Evolutionary conservation across 2,329 filamentous ascomycete species (phyloP), one percentile per base, ranked within the genome.

Genomic region (Cladophialophora psammophila): DNA sequence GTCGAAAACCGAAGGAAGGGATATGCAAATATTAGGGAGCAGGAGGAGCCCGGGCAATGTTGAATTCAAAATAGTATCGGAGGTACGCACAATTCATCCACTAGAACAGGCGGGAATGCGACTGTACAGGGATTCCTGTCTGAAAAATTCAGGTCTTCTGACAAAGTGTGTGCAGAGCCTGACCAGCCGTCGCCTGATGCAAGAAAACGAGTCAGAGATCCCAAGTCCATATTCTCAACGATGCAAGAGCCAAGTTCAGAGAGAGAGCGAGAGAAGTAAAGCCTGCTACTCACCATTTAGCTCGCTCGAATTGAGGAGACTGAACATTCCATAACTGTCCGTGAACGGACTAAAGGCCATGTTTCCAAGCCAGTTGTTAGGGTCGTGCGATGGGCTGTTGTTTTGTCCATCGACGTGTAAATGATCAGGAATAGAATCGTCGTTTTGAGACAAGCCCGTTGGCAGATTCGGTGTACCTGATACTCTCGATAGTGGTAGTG

Each of bases 301-400:
- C 52, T 55, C 31, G 13, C 13, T 55, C 31, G 34, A n/a, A 35
- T 55, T 55, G 31, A 55, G 34, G 31, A 55, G 10, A 55, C 34
- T 55, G 31, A 55, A 55, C 52, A 55, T 55, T 9, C 52, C 52
- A 55, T 55, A 34, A 35, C n/a, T 36, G 52, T 55, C 52, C 5
- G 31, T 55, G 52, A 55, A 55, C n/a, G 31, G 52, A 35, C 52
- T 36, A 8, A 55, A 55, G 31, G 52, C 35, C 31, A 55, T 55
- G 10, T 34, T 55, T 15, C 8, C 10, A 34, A 34, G 31, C 52
- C 45, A 50, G 9, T n/a, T n/a, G 15, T 35, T 34, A 55, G 34
- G 9, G 31, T 55, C 52, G 13, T 55, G 52, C 15, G 18, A 50
- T 13, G 52, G 52, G 52, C 52, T 55, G 9, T 31, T 35, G 18